Percentiles rank a stretch among this genome's conserved stretches.
These are phyloP conservation scores for Entamoeba invadens DNA, from an alignment of 208 protist genomes.

Conservation along the genomic window DNA sequence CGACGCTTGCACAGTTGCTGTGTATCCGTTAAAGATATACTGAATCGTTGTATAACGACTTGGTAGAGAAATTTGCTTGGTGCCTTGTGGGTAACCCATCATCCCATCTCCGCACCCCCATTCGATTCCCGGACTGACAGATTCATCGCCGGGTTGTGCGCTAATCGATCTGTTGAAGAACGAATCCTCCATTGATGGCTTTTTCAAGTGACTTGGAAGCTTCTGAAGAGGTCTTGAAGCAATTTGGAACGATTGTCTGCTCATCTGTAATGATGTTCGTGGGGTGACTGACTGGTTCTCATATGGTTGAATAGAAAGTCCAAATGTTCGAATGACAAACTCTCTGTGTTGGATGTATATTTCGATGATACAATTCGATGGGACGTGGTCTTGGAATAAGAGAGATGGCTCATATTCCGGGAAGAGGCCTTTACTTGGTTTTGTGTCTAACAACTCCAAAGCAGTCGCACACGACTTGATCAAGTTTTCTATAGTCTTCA, in stretches of 20 bases:
- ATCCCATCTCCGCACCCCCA: background rate
- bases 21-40: background rate
- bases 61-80: background rate
- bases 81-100: background rate
- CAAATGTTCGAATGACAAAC: background rate
- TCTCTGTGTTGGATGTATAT: background rate
- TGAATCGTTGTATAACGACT: background rate
- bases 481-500: background rate
- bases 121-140: background rate
- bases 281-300: background rate
- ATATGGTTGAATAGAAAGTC: background rate
- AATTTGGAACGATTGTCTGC: background rate
- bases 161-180: background rate
- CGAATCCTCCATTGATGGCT: too few species aligned
- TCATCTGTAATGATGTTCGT: background rate
- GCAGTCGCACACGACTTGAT: background rate
- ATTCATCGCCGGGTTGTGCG: background rate
- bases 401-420: background rate
- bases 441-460: background rate
- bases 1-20: background rate
- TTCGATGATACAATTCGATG: background rate
- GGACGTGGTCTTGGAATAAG: background rate
- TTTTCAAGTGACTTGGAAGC: background rate
- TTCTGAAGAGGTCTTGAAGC: background rate
- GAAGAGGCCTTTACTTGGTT: background rate